Conservation (phyloP, 2,329 filamentous ascomycete genomes). For the Calonectria fujianensis region DNA sequence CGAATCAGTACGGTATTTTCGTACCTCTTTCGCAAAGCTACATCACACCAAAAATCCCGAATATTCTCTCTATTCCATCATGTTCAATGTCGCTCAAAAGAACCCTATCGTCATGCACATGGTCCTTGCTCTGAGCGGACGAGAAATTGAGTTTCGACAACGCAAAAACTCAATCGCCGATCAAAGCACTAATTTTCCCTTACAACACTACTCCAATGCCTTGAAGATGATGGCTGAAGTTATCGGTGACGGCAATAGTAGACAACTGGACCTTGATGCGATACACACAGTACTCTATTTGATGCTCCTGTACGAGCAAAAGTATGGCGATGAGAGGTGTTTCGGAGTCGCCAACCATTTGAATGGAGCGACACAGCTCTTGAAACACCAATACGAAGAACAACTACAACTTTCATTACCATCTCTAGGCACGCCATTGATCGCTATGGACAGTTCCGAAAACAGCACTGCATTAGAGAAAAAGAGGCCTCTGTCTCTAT, state of each 20-base stretch:
- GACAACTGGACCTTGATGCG: slow-evolving; percentile 55
- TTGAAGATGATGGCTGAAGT: slow-evolving; percentile 57
- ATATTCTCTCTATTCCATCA: slow-evolving; percentile 60
- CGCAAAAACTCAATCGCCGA: slow-evolving; percentile 33
- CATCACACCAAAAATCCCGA: slow-evolving; percentile 62
- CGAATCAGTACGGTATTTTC: slow-evolving; percentile 61
- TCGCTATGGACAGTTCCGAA: neutral
- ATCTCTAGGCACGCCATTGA: neutral
- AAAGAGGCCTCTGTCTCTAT: slow-evolving; percentile 53
- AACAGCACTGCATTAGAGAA: neutral
- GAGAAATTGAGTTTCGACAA: slow-evolving; percentile 56
- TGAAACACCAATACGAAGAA: slow-evolving; percentile 54
- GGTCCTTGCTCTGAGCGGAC: slow-evolving; percentile 57
- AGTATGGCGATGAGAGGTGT: slow-evolving; percentile 59
- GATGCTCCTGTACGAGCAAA: slow-evolving; percentile 62
- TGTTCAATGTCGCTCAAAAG: slow-evolving; percentile 58
- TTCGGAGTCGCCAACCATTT: slow-evolving; percentile 58
- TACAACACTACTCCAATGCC: slow-evolving; percentile 58
- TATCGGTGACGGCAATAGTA: slow-evolving; percentile 48
- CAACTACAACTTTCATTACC: slow-evolving; percentile 29
- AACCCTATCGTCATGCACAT: slow-evolving; percentile 62
- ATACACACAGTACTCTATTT: slow-evolving; percentile 59
- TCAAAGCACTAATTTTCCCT: slow-evolving; percentile 41
- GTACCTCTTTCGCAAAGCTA: slow-evolving; percentile 59
- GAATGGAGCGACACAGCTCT: slow-evolving; percentile 56